phyloP scores from a whole-genome alignment of 345 rosid genomes.

The Turnera subulata region DNA sequence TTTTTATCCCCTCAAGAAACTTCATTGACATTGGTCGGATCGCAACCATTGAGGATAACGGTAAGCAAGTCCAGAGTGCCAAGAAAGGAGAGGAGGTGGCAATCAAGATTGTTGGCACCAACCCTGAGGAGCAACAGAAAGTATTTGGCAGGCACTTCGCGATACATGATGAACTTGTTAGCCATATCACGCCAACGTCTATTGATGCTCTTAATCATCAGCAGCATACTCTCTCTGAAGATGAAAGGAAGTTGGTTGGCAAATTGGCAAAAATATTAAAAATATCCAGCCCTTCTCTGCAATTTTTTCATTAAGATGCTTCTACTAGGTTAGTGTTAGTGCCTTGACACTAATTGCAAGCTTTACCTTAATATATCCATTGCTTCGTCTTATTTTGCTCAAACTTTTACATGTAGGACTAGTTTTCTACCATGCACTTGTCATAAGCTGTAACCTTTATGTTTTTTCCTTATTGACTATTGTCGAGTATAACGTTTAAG shows the following conservation, averaged over 20 bases:
- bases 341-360: too few relatives aligned
- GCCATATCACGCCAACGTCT: slow-evolving; percentile 75
- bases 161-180: slow-evolving; percentile 76
- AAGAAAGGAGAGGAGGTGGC: slow-evolving; percentile 82
- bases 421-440: too few relatives aligned
- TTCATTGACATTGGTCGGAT: slow-evolving; percentile 84
- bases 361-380: too few relatives aligned
- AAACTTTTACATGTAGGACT: too few relatives aligned
- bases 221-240: slow-evolving; percentile 68
- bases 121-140: slow-evolving; percentile 81
- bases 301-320: too few relatives aligned
- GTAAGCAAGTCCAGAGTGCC: slow-evolving; percentile 66
- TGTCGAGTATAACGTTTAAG: too few relatives aligned
- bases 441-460: too few relatives aligned
- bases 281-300: too few relatives aligned
- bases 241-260: slow-evolving; percentile 77
- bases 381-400: too few relatives aligned
- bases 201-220: slow-evolving; percentile 79
- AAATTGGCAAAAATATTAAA: too few relatives aligned
- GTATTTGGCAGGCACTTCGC: slow-evolving; percentile 92
- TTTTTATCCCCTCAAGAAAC: slow-evolving; percentile 75
- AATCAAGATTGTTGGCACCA: slow-evolving; percentile 71
- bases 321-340: too few relatives aligned
- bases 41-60: slow-evolving; percentile 74
- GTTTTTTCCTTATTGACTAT: too few relatives aligned